Base-by-base conservation (phyloP, 495 filamentous ascomycete genomes). In the Tuber brumale region DNA sequence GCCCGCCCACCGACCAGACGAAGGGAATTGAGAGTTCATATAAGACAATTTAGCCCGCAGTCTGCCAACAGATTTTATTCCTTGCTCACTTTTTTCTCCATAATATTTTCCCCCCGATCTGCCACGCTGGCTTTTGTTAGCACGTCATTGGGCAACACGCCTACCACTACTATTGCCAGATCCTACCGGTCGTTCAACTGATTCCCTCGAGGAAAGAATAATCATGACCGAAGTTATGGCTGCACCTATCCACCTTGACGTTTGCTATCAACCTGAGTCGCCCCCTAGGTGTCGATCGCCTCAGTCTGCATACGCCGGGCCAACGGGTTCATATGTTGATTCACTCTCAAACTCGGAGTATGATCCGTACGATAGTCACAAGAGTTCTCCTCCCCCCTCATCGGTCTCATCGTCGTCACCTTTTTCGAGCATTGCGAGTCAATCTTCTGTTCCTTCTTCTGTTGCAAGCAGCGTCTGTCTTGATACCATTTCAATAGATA, bases 401-500 rank as follows among this genome's bases (percentile, higher is more conserved):
- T 82, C 81, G 19, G 74, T 76, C 37, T 79, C 79, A 21, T 82
- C 81, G 69, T 82, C 81, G 19, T 75, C 81, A 46, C 77, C 78
- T 44, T 75, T 82, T 21, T 82, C 81, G 27, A 82, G 81, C 46
- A 72, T 82, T 51, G 76, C 77, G 31, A 70, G 71, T 69, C 77
- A 74, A 43, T 82, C 81, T 14, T 82, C 80, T 9, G 74, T 79
- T 37, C 45, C 77, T 57, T 82, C 81, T 16, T 82, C 81, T 42
- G 75, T 82, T 72, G 77, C 81, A n/a, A 82, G 81, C 69, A 82
- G 80, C 18, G 77, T 82, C 73, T 82, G 80, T 72, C 71, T 82
- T 27, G 81, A 82, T 71, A 72, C 39, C 48, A 81, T 75, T 18
- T 69, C 76, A 23, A 45, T 77, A 45, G 80, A 82, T 70, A 44